Percentiles rank a stretch among this genome's conserved stretches.
Conservation (phyloP, 2,329 filamentous ascomycete genomes). For the Trichoderma afroharzianum region DNA sequence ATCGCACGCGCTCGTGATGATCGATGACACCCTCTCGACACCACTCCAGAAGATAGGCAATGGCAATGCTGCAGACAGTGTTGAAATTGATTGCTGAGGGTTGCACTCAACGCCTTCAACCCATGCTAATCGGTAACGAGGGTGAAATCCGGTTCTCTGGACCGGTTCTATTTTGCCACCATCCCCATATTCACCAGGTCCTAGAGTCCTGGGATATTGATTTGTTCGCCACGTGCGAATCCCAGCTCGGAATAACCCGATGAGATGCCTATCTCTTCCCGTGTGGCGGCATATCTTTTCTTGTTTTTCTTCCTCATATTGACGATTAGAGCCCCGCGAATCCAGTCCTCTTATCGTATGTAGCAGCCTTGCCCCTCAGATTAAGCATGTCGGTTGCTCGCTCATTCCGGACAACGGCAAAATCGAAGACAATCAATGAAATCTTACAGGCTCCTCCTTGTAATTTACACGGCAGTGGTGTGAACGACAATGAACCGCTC, state of each 20-base stretch:
- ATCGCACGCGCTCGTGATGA: not conserved
- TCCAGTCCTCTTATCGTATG: not conserved
- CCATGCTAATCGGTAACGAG: not conserved
- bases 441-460: conserved; percentile 3
- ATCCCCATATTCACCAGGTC: not conserved
- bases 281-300: not conserved
- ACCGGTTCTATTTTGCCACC: not conserved
- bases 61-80: not conserved
- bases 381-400: not conserved
- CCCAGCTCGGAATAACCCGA: not conserved
- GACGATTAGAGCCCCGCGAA: not conserved
- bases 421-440: not conserved
- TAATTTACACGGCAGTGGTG: conserved; percentile 3
- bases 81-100: not conserved
- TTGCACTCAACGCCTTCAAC: not conserved
- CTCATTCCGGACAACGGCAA: not conserved
- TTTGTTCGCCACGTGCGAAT: not conserved
- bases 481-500: not conserved
- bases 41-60: not conserved
- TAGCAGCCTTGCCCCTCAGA: not conserved
- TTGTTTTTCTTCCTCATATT: not conserved
- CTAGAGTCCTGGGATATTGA: not conserved
- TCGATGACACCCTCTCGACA: not conserved
- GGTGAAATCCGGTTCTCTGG: not conserved
- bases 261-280: not conserved